A percentile compares a stretch with the other conserved stretches of the same genome.
These are phyloP conservation scores for Arthrobotrys megalospora DNA, from an alignment of 2,329 filamentous ascomycete genomes.

Conservation along the genomic window DNA sequence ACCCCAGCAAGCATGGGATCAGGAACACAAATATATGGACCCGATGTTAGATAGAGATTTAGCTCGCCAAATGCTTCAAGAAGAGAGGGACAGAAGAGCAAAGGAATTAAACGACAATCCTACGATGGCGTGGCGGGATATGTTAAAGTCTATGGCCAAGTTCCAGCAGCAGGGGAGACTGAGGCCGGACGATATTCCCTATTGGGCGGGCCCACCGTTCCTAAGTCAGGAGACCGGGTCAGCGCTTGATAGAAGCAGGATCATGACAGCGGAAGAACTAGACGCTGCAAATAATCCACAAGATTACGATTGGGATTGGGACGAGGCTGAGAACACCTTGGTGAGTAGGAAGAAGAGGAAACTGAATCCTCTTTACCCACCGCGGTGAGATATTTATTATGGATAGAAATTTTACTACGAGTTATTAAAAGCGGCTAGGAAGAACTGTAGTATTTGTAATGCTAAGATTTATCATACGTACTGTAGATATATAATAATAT, in stretches of 20 bases:
- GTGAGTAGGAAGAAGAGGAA: slow-evolving; percentile 20
- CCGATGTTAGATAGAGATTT: slow-evolving; percentile 12
- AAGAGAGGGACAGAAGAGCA: neutral
- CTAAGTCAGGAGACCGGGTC: neutral
- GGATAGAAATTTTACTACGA: no score
- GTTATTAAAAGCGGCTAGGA: no score
- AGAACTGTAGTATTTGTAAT: no score
- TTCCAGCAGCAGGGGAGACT: neutral
- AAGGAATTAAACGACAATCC: neutral
- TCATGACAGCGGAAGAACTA: neutral
- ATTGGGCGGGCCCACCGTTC: neutral
- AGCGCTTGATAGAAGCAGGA: neutral
- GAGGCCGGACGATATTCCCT: neutral
- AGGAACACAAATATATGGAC: neutral
- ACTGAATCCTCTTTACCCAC: neutral
- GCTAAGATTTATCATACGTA: no score
- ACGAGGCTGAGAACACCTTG: slow-evolving; percentile 16
- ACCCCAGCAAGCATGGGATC: neutral
- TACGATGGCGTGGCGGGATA: neutral
- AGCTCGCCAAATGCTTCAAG: neutral
- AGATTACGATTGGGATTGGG: slow-evolving; percentile 23
- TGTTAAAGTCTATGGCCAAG: neutral
- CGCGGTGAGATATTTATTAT: neutral
- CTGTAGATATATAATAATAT: no score
- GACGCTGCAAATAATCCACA: neutral